phyloP scores from a whole-genome alignment of 768 basidiomycete genomes.

The Galerina marginata region DNA sequence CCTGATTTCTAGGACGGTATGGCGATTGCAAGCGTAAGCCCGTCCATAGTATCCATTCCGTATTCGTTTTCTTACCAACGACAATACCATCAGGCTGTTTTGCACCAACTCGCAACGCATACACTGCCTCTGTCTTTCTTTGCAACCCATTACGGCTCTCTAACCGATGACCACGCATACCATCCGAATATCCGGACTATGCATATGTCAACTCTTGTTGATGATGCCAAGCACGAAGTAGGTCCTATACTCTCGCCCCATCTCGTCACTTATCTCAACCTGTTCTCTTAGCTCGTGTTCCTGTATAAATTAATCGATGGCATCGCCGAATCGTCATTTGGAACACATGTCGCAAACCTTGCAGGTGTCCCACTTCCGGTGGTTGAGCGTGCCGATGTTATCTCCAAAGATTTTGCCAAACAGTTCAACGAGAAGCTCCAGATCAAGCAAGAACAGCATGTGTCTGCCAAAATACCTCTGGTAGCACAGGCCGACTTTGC shows the following conservation, averaged over 20 bases:
- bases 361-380: constrained; percentile 89
- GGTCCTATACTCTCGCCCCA: constrained; percentile 17
- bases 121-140: constrained; percentile 93
- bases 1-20: constrained; percentile 79
- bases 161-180: constrained; percentile 92
- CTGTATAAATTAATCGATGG: constrained; percentile 93
- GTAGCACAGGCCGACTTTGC: constrained; percentile 90
- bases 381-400: constrained; percentile 84
- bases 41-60: neutral
- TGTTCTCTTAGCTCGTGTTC: constrained; percentile 73
- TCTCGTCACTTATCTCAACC: constrained; percentile 4
- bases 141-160: constrained; percentile 95
- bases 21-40: constrained; percentile 87
- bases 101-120: constrained; percentile 94
- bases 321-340: constrained; percentile 87
- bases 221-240: constrained; percentile 90
- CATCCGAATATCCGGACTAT: constrained; percentile 93
- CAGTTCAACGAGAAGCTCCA: constrained; percentile 86
- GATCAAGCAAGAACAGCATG: constrained; percentile 59
- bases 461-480: constrained; percentile 69
- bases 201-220: constrained; percentile 95
- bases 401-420: constrained; percentile 86
- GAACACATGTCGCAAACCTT: constrained; percentile 92
- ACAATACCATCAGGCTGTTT: constrained; percentile 64
- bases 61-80: neutral